These are phyloP conservation scores for Fusarium subtropicale DNA, from an alignment of 2,329 filamentous ascomycete genomes.

Conservation along the genomic window DNA sequence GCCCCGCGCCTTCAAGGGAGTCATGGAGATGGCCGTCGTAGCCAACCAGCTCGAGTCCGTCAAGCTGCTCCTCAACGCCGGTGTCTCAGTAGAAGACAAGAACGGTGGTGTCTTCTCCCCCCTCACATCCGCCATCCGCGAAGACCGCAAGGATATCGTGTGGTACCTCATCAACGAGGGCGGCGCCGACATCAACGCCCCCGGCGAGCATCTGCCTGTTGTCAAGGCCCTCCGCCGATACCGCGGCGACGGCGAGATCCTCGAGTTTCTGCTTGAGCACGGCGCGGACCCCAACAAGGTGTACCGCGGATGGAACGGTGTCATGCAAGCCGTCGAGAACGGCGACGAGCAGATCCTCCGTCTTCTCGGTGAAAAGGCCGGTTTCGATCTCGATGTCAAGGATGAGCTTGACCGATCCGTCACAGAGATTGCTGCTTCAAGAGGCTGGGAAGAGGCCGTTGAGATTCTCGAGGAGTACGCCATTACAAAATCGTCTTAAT, in stretches of 20 bases:
- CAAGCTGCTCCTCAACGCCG: slow-evolving; percentile 72
- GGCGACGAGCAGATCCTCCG: slow-evolving; percentile 67
- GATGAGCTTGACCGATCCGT: slow-evolving; percentile 68
- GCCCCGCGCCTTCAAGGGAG: slow-evolving; percentile 71
- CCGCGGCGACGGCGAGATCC: slow-evolving; percentile 67
- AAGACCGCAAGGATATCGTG: slow-evolving; percentile 71
- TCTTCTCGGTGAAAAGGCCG: slow-evolving; percentile 62
- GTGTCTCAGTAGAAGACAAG: slow-evolving; percentile 76
- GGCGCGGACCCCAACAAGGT: slow-evolving; percentile 76
- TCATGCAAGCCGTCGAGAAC: slow-evolving; percentile 74
- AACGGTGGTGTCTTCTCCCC: slow-evolving; percentile 79
- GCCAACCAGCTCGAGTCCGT: slow-evolving; percentile 75
- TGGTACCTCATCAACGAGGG: slow-evolving; percentile 70
- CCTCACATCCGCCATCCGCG: slow-evolving; percentile 74
- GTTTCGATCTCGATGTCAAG: slow-evolving; percentile 62
- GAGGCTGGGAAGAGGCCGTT: slow-evolving; percentile 69
- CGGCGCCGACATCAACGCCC: slow-evolving; percentile 72
- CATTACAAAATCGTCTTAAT: slow-evolving; percentile 25
- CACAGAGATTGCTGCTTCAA: slow-evolving; percentile 67
- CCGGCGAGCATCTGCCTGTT: slow-evolving; percentile 77
- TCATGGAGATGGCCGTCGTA: slow-evolving; percentile 74
- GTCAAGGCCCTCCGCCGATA: slow-evolving; percentile 75
- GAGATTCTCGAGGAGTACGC: slow-evolving; percentile 54
- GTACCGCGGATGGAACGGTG: slow-evolving; percentile 73
- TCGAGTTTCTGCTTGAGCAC: slow-evolving; percentile 70